Conservation (phyloP, 2,329 filamentous ascomycete genomes). For the Epichloe coenophiala region DNA sequence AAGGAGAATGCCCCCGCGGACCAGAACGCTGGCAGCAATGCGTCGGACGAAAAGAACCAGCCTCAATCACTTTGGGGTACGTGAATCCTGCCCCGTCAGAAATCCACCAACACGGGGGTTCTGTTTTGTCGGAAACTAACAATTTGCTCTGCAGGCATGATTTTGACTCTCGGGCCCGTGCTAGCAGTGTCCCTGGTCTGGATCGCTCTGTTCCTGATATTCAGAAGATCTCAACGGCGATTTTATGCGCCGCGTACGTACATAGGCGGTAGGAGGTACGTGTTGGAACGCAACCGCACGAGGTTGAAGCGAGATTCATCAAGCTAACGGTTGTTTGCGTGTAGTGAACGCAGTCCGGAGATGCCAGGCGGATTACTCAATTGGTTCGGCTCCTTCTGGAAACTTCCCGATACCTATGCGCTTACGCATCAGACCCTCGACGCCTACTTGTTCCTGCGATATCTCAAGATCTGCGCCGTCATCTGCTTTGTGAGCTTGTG, state of each 20-base stretch:
- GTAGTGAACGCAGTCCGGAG: slow-evolving; percentile 40
- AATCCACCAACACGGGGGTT: not conserved
- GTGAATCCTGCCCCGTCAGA: slow-evolving; percentile 1
- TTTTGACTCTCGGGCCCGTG: slow-evolving; percentile 41
- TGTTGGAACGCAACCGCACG: not conserved
- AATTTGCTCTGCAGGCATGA: slow-evolving; percentile 18
- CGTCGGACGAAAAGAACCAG: slow-evolving; percentile 6
- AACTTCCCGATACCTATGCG: slow-evolving; percentile 59
- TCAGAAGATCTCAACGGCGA: slow-evolving; percentile 33
- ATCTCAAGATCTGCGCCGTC: slow-evolving; percentile 61
- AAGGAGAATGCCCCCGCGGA: slow-evolving; percentile 16
- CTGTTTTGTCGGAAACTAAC: not conserved
- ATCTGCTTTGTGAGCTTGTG: slow-evolving; percentile 69
- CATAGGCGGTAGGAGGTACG: slow-evolving; percentile 33
- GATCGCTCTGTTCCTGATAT: slow-evolving; percentile 35
- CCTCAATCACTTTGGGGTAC: slow-evolving; percentile 24
- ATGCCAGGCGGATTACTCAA: slow-evolving; percentile 44
- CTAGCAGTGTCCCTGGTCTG: slow-evolving; percentile 34
- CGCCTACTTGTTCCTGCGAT: slow-evolving; percentile 76
- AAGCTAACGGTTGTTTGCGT: not conserved
- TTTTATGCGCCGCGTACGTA: slow-evolving; percentile 46
- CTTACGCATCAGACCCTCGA: slow-evolving; percentile 83
- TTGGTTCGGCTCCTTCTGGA: slow-evolving; percentile 51
- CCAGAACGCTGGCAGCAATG: slow-evolving; percentile 11
- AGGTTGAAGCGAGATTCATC: not conserved